Evolutionary conservation across 1,284 basidiomycete species (phyloP).

Genomic region (Cryptococcus sp.): DNA sequence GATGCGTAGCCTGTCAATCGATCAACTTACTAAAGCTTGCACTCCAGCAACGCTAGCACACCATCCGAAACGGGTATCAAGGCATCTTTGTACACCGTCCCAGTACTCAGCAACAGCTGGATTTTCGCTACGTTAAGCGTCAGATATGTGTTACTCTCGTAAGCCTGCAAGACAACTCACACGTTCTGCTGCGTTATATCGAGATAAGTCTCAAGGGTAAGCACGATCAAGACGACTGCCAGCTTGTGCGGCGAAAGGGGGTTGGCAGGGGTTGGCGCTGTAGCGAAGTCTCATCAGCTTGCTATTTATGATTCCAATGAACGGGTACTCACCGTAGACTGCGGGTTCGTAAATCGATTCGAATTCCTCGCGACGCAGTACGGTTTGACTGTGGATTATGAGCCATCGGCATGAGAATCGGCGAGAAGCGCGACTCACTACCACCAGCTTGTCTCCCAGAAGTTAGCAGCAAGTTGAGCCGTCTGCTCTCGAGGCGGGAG

Average conservation of each 20-base stretch:
- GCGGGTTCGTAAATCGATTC: conserved; percentile 44
- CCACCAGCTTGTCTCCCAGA: conserved; percentile 40
- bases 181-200: conserved; percentile 29
- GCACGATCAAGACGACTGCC: conserved; percentile 46
- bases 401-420: no score
- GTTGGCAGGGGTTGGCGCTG: conserved; percentile 39
- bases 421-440: conserved; percentile 21
- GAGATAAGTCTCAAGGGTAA: conserved; percentile 43
- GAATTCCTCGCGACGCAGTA: conserved; percentile 41
- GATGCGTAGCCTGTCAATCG: not conserved
- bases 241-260: conserved; percentile 49
- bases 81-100: conserved; percentile 45
- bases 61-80: conserved; percentile 49
- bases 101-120: conserved; percentile 39
- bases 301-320: not conserved
- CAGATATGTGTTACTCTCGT: not conserved
- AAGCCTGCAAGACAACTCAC: conserved; percentile 5
- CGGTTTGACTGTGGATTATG: conserved; percentile 23
- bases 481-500: conserved; percentile 40
- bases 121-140: conserved; percentile 20
- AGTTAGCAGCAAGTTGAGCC: conserved; percentile 24
- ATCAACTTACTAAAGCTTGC: conserved; percentile 35
- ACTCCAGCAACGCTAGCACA: conserved; percentile 43
- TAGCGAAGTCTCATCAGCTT: not conserved
- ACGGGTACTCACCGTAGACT: conserved; percentile 25